Percentiles rank a stretch among this genome's conserved stretches.
These are phyloP conservation scores for Aspergillus intermedius DNA, from an alignment of 2,329 filamentous ascomycete genomes.

Conservation along the genomic window DNA sequence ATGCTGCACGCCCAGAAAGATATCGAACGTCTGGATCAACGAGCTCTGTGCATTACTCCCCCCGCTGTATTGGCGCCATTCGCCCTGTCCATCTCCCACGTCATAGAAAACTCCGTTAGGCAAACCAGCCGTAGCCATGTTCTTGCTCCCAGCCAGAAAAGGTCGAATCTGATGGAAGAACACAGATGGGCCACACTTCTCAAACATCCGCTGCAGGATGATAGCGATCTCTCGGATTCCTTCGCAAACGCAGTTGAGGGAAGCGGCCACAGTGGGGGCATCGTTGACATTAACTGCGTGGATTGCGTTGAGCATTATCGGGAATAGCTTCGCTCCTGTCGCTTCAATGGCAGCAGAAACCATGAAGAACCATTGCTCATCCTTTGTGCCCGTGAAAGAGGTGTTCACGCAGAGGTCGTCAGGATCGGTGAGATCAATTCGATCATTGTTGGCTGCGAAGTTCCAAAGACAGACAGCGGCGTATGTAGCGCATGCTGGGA, in stretches of 20 bases:
- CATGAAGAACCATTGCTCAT: conserved; percentile 45
- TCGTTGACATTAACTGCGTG: conserved; percentile 39
- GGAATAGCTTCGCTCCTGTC: conserved; percentile 29
- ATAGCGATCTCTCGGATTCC: conserved; percentile 37
- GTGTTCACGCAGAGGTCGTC: conserved; percentile 28
- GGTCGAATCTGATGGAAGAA: conserved; percentile 51
- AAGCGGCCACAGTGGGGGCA: conserved; percentile 28
- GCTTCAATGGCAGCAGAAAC: conserved; percentile 44
- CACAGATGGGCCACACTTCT: conserved; percentile 41
- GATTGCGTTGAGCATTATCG: conserved; percentile 43
- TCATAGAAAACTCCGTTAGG: conserved; percentile 50
- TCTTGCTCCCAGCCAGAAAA: conserved; percentile 48
- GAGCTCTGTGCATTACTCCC: conserved; percentile 53
- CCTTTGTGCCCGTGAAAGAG: conserved; percentile 35
- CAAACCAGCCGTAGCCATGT: conserved; percentile 47
- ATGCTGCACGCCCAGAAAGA: conserved; percentile 47
- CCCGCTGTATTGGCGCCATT: conserved; percentile 47
- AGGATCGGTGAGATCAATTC: conserved; percentile 29
- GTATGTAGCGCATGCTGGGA: conserved; percentile 40
- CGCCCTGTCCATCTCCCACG: conserved; percentile 41
- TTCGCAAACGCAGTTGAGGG: conserved; percentile 35
- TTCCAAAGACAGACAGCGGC: conserved; percentile 38
- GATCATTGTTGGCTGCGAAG: conserved; percentile 17
- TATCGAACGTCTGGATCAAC: conserved; percentile 49
- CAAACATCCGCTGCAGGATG: conserved; percentile 47